Evolutionary conservation across 2,329 filamentous ascomycete species (phyloP).

Genomic region (Alternaria sp.): DNA sequence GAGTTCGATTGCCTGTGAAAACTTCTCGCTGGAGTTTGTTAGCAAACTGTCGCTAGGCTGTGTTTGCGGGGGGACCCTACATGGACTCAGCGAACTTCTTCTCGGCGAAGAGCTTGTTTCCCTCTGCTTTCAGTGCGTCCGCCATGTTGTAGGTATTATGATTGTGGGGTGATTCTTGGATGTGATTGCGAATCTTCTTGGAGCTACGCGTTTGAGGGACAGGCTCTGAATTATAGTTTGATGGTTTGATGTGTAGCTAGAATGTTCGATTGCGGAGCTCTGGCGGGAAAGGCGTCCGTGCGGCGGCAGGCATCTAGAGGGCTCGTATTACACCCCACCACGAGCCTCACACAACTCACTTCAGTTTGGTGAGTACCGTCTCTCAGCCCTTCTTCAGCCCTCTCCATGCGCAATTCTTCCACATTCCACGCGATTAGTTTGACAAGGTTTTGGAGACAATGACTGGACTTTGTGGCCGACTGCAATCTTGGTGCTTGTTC

Average conservation of each 20-base stretch:
- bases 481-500: neutral
- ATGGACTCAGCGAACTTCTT: slow-evolving; percentile 97
- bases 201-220: slow-evolving; percentile 32
- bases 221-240: slow-evolving; percentile 46
- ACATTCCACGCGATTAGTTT: neutral
- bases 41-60: slow-evolving; percentile 19
- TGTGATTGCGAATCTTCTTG: slow-evolving; percentile 15
- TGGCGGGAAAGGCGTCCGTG: slow-evolving; percentile 22
- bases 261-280: slow-evolving; percentile 45
- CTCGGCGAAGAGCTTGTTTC: slow-evolving; percentile 97
- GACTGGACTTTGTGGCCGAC: neutral
- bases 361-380: slow-evolving; percentile 18
- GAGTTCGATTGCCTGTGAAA: slow-evolving; percentile 88
- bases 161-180: slow-evolving; percentile 6
- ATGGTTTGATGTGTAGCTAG: slow-evolving; percentile 45
- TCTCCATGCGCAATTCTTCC: neutral
- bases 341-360: slow-evolving; percentile 14
- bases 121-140: slow-evolving; percentile 91
- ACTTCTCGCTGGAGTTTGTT: slow-evolving; percentile 75
- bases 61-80: slow-evolving; percentile 66
- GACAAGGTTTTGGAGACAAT: neutral
- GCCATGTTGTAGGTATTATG: slow-evolving; percentile 60
- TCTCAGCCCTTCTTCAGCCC: slow-evolving; percentile 19
- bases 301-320: slow-evolving; percentile 21
- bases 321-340: slow-evolving; percentile 31